phyloP scores from a whole-genome alignment of 345 rosid species.

The Eutrema japonicum region DNA sequence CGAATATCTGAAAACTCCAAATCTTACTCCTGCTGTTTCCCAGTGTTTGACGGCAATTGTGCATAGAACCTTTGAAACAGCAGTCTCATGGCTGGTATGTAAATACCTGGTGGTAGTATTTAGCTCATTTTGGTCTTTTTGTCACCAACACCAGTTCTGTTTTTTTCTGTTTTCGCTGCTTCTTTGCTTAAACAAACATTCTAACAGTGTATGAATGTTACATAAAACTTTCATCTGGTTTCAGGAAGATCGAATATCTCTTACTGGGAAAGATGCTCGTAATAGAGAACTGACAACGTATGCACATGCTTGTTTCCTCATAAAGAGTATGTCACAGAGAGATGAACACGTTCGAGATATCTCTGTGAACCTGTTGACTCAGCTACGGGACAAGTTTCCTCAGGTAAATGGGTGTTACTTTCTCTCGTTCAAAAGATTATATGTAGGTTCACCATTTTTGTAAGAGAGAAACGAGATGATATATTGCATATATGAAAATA shows the following conservation, averaged over 20 bases:
- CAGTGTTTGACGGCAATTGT: slow-evolving; percentile 52
- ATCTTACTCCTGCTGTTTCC: slow-evolving; percentile 26
- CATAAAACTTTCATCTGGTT: slow-evolving; percentile 42
- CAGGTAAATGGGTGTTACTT: slow-evolving; percentile 59
- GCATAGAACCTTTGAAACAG: slow-evolving; percentile 91
- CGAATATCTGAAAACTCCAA: slow-evolving; percentile 74
- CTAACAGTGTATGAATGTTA: slow-evolving; percentile 23
- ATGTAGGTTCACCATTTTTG: slow-evolving; percentile 26
- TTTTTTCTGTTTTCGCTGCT: slow-evolving; percentile 24
- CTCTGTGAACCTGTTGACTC: slow-evolving; percentile 81
- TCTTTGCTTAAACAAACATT: not conserved
- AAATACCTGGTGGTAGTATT: slow-evolving; percentile 11
- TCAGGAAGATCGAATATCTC: slow-evolving; percentile 89
- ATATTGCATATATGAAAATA: slow-evolving; percentile 1
- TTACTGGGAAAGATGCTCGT: slow-evolving; percentile 78
- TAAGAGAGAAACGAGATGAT: slow-evolving; percentile 33
- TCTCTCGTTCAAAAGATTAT: slow-evolving; percentile 13
- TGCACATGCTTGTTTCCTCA: slow-evolving; percentile 90
- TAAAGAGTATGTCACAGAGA: slow-evolving; percentile 93
- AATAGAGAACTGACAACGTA: slow-evolving; percentile 80
- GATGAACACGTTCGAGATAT: slow-evolving; percentile 92
- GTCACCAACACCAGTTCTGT: slow-evolving; percentile 21
- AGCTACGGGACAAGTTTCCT: slow-evolving; percentile 95
- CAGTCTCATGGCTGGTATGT: slow-evolving; percentile 89
- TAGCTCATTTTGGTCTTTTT: slow-evolving; percentile 19